phyloP scores from a whole-genome alignment of 805 yeast species.

The Candida oleophila region DNA sequence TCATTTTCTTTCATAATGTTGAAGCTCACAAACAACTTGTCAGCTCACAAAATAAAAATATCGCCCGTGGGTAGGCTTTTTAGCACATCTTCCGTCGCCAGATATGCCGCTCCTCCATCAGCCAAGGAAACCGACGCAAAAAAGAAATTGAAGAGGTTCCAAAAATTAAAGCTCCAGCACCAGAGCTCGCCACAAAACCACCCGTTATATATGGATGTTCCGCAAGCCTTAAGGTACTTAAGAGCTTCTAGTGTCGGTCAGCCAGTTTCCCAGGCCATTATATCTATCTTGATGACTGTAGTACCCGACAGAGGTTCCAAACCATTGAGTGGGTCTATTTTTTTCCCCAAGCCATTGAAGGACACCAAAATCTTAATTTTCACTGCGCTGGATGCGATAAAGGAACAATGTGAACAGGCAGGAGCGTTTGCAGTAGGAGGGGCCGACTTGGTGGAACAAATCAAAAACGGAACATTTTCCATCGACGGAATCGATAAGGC shows the following conservation, averaged over 20 bases:
- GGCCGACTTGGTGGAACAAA: conserved; percentile 59
- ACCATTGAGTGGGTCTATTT: conserved; percentile 68
- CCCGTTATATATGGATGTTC: conserved; percentile 71
- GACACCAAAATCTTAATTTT: conserved; percentile 67
- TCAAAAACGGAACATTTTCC: conserved; percentile 49
- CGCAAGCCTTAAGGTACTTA: conserved; percentile 71
- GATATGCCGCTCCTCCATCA: background rate
- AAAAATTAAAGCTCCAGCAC: conserved; percentile 21
- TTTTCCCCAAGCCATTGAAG: conserved; percentile 71
- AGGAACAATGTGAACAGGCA: conserved; percentile 44
- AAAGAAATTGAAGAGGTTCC: conserved; percentile 22
- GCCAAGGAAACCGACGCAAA: conserved; percentile 15
- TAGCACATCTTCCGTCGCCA: background rate
- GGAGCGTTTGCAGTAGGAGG: conserved; percentile 75
- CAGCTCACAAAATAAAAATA: background rate
- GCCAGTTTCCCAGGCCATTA: conserved; percentile 65
- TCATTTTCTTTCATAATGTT: background rate
- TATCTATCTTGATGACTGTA: conserved; percentile 58
- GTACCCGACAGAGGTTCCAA: conserved; percentile 77
- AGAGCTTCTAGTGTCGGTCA: conserved; percentile 92
- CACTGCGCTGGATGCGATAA: conserved; percentile 54
- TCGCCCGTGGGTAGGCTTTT: background rate
- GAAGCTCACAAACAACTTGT: background rate
- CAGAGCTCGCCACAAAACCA: conserved; percentile 42
- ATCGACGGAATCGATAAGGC: conserved; percentile 58